These are phyloP conservation scores for Suhomyces tanzawaensis DNA, from an alignment of 805 yeast genomes.

Conservation along the genomic window DNA sequence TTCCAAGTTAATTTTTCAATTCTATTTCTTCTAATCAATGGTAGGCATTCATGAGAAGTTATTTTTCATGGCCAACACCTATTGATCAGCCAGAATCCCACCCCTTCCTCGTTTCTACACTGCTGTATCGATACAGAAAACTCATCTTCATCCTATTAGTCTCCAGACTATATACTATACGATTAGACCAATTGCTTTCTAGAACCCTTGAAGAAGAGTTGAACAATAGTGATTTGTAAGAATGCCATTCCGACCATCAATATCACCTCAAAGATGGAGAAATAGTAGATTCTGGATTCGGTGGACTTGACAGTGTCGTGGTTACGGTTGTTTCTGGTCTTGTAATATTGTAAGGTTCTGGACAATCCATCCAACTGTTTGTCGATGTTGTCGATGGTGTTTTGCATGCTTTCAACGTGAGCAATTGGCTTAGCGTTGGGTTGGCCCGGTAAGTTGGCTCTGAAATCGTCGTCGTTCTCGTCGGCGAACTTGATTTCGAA, in stretches of 20 bases:
- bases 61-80: too few relatives aligned
- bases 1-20: too few relatives aligned
- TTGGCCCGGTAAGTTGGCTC: constrained; percentile 59
- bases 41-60: too few relatives aligned
- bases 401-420: constrained; percentile 51
- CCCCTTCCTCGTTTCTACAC: too few relatives aligned
- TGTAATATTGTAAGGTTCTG: constrained; percentile 73
- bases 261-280: constrained; percentile 66
- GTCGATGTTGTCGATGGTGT: constrained; percentile 58
- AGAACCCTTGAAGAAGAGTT: constrained; percentile 68
- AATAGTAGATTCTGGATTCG: constrained; percentile 72
- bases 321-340: constrained; percentile 87
- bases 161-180: too few relatives aligned
- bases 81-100: too few relatives aligned
- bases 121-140: too few relatives aligned
- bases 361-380: constrained; percentile 54
- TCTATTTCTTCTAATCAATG: too few relatives aligned
- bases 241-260: constrained; percentile 74
- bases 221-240: constrained; percentile 66
- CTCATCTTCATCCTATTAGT: too few relatives aligned
- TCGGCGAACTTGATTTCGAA: constrained; percentile 66
- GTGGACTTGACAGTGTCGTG: constrained; percentile 84
- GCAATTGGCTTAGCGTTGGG: constrained; percentile 50
- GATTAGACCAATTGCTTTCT: constrained; percentile 61
- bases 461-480: constrained; percentile 35